Evolutionary conservation across 306 rosid genomes (phyloP).

Genomic region (Cucumis melo): DNA sequence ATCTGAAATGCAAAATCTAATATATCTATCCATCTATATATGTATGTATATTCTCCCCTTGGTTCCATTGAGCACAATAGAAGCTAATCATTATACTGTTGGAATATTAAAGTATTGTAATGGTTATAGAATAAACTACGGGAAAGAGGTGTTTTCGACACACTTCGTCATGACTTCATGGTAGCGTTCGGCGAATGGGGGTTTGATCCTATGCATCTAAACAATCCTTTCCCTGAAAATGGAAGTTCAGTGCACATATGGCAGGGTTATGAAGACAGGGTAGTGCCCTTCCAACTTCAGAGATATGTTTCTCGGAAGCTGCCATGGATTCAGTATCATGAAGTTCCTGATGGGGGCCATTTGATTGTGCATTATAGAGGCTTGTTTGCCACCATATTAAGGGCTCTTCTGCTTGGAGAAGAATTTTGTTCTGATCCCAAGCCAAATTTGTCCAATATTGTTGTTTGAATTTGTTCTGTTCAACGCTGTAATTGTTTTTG

Average conservation of each 20-base stretch:
- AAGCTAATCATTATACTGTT: background rate
- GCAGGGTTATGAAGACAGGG: slow-evolving; percentile 88
- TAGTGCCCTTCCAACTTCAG: slow-evolving; percentile 68
- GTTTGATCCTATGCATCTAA: slow-evolving; percentile 51
- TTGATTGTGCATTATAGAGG: slow-evolving; percentile 71
- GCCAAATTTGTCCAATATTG: background rate
- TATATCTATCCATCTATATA: too few species aligned
- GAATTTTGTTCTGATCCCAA: slow-evolving; percentile 34
- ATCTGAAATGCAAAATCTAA: background rate
- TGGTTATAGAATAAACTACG: background rate
- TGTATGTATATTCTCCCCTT: too few species aligned
- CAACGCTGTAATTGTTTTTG: background rate
- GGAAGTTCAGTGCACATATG: slow-evolving; percentile 55
- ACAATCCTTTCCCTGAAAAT: slow-evolving; percentile 52
- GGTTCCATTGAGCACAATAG: background rate
- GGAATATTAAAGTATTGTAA: background rate
- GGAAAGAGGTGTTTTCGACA: slow-evolving; percentile 39
- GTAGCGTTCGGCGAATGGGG: slow-evolving; percentile 69
- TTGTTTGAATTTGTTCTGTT: background rate
- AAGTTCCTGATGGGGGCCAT: slow-evolving; percentile 87
- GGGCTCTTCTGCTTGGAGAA: slow-evolving; percentile 85
- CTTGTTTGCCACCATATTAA: slow-evolving; percentile 58
- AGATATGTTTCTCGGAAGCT: slow-evolving; percentile 51
- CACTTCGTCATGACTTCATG: slow-evolving; percentile 60
- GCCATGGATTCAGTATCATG: slow-evolving; percentile 77